Percentiles rank a stretch among this genome's conserved stretches.
Evolutionary conservation across 1,284 basidiomycete species (phyloP).

Genomic region (Ganoderma sp.): DNA sequence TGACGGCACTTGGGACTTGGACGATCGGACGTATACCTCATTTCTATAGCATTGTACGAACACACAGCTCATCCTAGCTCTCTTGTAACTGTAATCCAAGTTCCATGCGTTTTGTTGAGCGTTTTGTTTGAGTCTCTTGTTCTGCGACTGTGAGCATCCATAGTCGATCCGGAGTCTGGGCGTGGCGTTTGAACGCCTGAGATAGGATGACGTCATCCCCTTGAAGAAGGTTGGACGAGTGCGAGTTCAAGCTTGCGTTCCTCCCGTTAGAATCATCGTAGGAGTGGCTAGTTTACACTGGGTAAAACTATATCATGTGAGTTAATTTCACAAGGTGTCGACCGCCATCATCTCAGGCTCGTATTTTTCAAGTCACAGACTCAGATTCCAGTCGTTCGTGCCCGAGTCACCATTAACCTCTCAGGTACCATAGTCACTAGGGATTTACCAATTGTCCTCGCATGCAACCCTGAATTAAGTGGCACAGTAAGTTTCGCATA

Average conservation of each 20-base stretch:
- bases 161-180: too few relatives aligned
- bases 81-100: too few relatives aligned
- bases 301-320: neutral
- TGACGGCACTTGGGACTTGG: neutral
- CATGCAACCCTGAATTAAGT: neutral
- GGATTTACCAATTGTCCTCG: neutral
- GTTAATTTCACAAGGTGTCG: neutral
- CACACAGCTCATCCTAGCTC: slow-evolving; percentile 9
- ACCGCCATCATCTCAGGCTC: neutral
- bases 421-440: neutral
- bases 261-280: neutral
- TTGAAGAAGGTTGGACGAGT: neutral
- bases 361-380: too few relatives aligned
- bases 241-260: neutral
- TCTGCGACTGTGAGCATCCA: too few relatives aligned
- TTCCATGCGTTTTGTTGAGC: too few relatives aligned
- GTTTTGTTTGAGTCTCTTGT: too few relatives aligned
- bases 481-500: neutral
- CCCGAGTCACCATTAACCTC: too few relatives aligned
- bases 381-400: neutral
- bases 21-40: slow-evolving; percentile 10
- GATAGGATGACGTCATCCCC: neutral
- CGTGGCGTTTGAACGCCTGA: neutral
- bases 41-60: slow-evolving; percentile 17
- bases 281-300: neutral